Base-by-base conservation (phyloP, 2,329 filamentous ascomycete species). In the Cladosporium halotolerans region DNA sequence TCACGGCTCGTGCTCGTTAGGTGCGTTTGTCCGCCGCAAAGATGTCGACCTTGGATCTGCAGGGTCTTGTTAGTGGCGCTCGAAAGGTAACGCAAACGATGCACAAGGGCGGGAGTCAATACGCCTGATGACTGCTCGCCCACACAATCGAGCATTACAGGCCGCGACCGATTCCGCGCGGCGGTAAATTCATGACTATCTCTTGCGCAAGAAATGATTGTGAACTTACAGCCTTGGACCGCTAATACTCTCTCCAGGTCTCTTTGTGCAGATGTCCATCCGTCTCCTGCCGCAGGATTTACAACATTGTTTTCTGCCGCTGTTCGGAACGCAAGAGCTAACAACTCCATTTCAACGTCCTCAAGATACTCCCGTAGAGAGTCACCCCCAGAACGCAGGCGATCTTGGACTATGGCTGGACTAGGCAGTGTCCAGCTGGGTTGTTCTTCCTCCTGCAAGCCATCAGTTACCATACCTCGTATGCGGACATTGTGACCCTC, bases 331-430 rank as follows among this genome's bases (percentile, higher is more conserved):
- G 82, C 77, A 50, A 82, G 70, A 11, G 72, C 70, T n/a, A 72
- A 68, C 28, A 86, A 67, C 65, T 86, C 83, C 54, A 76, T 69
- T 40, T 77, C 71, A n/a, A 79, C 72, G 64, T 86, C 81, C 54
- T 86, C 81, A 36, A 86, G 72, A 34, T 79, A 73, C 28, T 77
- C 63, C 23, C 63, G 63, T 4, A 51, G 54, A 50, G 53, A 62
- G 31, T 32, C 56, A 16, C 60, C 62, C 36, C 64, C 55, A 11
- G 62, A 57, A 36, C 52, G 45, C 9, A 63, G 42, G 13, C 62
- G 56, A 41, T 64, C 53, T 3, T 56, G 41, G 14, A 64, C 45
- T 7, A 28, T 31, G 2, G 53, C 38, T 7, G 65, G 63, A 11
- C 62, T 58, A 16, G 67, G 67, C 18, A 70, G 55, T 8, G 53